phyloP scores from a whole-genome alignment of 139 green algal genomes.

The Axilococcus clingmanii region DNA sequence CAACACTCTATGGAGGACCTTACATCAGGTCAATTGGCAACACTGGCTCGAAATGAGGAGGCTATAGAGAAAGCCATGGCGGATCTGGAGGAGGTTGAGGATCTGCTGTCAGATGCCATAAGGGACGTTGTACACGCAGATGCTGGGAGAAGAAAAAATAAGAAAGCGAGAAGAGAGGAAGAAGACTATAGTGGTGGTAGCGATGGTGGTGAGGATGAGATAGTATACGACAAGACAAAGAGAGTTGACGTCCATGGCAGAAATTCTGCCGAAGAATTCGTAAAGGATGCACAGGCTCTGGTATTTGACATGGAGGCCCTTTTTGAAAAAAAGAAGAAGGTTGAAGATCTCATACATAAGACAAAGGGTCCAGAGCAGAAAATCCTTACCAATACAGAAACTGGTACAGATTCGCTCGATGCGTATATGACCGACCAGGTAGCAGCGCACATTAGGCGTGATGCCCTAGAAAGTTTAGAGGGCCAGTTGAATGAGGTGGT shows the following conservation, averaged over 20 bases:
- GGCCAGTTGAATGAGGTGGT: slow-evolving; percentile 41
- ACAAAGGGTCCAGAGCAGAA: not conserved
- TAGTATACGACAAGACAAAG: slow-evolving; percentile 68
- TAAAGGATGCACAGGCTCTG: not conserved
- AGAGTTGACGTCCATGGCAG: not conserved
- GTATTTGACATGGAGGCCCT: not conserved
- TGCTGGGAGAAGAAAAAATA: slow-evolving; percentile 11
- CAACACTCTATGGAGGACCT: slow-evolving; percentile 52
- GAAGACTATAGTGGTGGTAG: slow-evolving; percentile 11
- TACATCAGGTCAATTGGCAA: slow-evolving; percentile 46
- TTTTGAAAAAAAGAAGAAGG: not conserved
- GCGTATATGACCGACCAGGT: slow-evolving; percentile 62
- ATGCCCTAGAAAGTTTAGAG: slow-evolving; percentile 45
- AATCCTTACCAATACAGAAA: not conserved
- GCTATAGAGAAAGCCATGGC: slow-evolving; percentile 46
- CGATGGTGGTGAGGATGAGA: slow-evolving; percentile 47
- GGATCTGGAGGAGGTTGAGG: slow-evolving; percentile 81
- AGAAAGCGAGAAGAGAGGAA: slow-evolving; percentile 17
- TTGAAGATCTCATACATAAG: slow-evolving; percentile 5
- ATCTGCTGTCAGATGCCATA: slow-evolving; percentile 68
- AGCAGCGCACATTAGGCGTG: slow-evolving; percentile 37
- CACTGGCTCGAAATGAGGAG: slow-evolving; percentile 43
- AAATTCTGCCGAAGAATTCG: not conserved
- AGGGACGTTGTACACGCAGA: slow-evolving; percentile 15
- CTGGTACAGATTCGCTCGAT: slow-evolving; percentile 50